phyloP scores from a whole-genome alignment of 1,139 yeast species.

The Blastobotrys serpentis region DNA sequence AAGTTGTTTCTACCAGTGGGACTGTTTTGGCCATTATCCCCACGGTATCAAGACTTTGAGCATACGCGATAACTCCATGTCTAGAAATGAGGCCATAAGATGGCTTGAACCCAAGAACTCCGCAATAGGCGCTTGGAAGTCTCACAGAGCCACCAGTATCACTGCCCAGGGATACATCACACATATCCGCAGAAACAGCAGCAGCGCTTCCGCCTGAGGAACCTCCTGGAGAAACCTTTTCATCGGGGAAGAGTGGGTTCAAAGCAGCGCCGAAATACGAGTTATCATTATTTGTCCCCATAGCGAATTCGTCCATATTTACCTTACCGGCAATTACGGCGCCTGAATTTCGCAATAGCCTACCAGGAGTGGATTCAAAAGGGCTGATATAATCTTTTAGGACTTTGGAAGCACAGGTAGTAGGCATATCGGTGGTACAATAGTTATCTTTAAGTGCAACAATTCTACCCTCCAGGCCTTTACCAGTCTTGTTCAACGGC shows the following conservation, averaged over 20 bases:
- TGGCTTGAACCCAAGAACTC: conserved; percentile 85
- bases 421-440: conserved; percentile 58
- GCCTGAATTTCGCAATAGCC: conserved; percentile 53
- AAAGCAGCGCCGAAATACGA: conserved; percentile 50
- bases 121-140: conserved; percentile 85
- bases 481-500: neutral
- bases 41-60: conserved; percentile 92
- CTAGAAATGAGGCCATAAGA: conserved; percentile 88
- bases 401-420: conserved; percentile 75
- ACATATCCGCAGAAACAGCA: conserved; percentile 69
- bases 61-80: conserved; percentile 90
- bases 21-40: conserved; percentile 67
- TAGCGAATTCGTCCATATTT: conserved; percentile 97
- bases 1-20: conserved; percentile 49
- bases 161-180: conserved; percentile 76
- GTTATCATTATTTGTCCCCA: conserved; percentile 71
- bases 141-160: conserved; percentile 98
- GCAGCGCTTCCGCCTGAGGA: conserved; percentile 98
- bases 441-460: conserved; percentile 77
- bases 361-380: conserved; percentile 72
- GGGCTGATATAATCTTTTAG: conserved; percentile 61
- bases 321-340: conserved; percentile 70
- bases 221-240: conserved; percentile 66
- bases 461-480: conserved; percentile 31
- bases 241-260: conserved; percentile 55